Base-by-base conservation (phyloP, 2,329 filamentous ascomycete species). In the Colletotrichum tamarilloi region DNA sequence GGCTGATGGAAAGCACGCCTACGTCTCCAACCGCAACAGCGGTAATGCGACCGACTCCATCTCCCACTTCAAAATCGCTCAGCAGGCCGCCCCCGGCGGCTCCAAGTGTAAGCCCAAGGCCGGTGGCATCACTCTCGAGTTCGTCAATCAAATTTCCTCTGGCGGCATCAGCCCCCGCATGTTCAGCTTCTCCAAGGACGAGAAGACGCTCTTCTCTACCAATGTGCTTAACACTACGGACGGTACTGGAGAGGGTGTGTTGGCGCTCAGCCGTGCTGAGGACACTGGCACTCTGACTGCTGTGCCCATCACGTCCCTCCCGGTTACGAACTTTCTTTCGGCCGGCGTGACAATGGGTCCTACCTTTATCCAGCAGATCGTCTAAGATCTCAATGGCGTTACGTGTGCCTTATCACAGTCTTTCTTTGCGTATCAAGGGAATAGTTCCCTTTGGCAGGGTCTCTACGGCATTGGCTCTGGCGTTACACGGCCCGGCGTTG, bases 1-100 rank as follows among this genome's bases (percentile, higher is more conserved):
- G 9, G 77, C 77, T 30, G 84, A 86, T 79, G 81, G 80, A 77
- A 78, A 78, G 75, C 81, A 87, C 79, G 76, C 89, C 22, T 89
- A 89, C 79, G 82, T 88, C 65, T 86, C 86, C 49, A 89, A 89
- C 82, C 86, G 87, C 4, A 75, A 87, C 30, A 85, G 82, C 1
- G 86, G 85, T 66, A 82, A 83, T 46, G 76, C 75, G 3, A 84
- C 83, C 9, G 87, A 89, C 80, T 85, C 80, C 76, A 84, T 89
- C 76, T 82, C 85, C 6, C 85, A 85, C 78, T 87, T 89, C 77
- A 78, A 79, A 76, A 75, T 84, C 55, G 77, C 80, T 62, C 68
- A 78, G 57, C 53, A 62, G 9, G 53, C 28, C 28, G 75, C 73
- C 35, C 63, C 74, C 38, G 77, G 70, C 35, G 76, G 74, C 53